phyloP scores from a whole-genome alignment of 2,329 filamentous ascomycete genomes.

The Beauveria sp. region DNA sequence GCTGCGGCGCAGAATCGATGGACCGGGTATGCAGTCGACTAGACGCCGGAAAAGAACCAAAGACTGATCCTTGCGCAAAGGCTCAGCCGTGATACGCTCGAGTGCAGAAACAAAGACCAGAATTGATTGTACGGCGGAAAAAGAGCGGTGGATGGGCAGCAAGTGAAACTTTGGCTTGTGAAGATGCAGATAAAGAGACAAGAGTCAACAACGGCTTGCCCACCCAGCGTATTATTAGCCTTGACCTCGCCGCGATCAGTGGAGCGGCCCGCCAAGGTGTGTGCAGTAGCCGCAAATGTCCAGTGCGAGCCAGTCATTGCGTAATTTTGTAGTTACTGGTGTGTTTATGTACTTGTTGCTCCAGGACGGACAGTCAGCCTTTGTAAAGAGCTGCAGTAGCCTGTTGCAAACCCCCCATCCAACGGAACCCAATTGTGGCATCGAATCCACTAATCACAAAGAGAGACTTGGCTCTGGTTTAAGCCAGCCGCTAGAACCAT shows the following conservation, averaged over 20 bases:
- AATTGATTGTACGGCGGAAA: background rate
- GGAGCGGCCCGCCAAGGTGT: background rate
- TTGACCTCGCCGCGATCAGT: background rate
- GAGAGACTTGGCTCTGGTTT: background rate
- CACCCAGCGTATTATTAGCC: background rate
- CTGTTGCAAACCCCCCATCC: background rate
- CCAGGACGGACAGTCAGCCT: background rate
- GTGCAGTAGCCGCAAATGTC: background rate
- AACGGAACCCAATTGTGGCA: background rate
- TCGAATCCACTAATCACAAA: background rate
- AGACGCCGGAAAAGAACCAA: background rate
- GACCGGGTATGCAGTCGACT: background rate
- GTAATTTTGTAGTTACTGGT: background rate
- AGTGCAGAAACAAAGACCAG: background rate
- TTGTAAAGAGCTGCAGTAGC: background rate
- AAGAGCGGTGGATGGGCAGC: conserved; percentile 10
- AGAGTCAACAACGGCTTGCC: conserved; percentile 10
- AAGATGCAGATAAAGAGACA: conserved; percentile 7
- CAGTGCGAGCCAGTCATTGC: background rate
- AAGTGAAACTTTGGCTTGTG: conserved; percentile 10
- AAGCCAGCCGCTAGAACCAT: background rate
- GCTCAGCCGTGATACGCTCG: background rate
- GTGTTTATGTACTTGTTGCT: background rate
- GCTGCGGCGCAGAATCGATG: background rate
- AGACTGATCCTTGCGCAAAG: background rate